Percentiles rank a stretch among this genome's conserved stretches.
Conservation (phyloP, 2,329 filamentous ascomycete genomes). For the Botryosphaeria agaves region DNA sequence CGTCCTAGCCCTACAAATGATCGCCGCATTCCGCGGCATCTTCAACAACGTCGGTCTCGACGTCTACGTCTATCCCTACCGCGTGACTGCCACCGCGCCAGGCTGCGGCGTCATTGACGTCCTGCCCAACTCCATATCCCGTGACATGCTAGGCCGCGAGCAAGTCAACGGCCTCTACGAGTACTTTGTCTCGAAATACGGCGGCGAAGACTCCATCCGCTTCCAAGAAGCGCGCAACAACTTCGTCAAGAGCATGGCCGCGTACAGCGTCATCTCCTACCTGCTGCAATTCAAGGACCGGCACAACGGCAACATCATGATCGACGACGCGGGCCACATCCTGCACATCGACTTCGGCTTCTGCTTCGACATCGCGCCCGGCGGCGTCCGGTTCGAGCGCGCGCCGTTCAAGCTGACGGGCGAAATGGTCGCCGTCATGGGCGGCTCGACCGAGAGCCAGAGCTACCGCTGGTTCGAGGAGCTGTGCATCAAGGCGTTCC, state of each 20-base stretch:
- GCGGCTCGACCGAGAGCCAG: slow-evolving; percentile 62
- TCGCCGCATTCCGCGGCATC: slow-evolving; percentile 90
- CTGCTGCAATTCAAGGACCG: slow-evolving; percentile 97
- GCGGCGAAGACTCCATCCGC: slow-evolving; percentile 81
- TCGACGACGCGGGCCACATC: slow-evolving; percentile 92
- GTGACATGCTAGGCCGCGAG: slow-evolving; percentile 96
- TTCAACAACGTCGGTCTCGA: slow-evolving; percentile 91
- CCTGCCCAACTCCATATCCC: slow-evolving; percentile 89
- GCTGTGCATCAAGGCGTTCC: slow-evolving; percentile 85
- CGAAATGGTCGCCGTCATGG: slow-evolving; percentile 99
- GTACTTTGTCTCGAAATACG: slow-evolving; percentile 95
- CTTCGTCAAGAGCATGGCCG: slow-evolving; percentile 98
- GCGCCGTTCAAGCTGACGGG: slow-evolving; percentile 95
- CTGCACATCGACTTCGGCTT: slow-evolving; percentile 98
- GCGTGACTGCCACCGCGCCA: slow-evolving; percentile 90
- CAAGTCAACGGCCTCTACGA: slow-evolving; percentile 97
- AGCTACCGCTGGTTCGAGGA: slow-evolving; percentile 94
- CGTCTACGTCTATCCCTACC: slow-evolving; percentile 92
- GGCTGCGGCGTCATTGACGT: slow-evolving; percentile 98
- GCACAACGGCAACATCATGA: slow-evolving; percentile 99
- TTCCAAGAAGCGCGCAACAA: slow-evolving; percentile 94
- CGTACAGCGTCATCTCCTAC: slow-evolving; percentile 93
- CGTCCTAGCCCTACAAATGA: slow-evolving; percentile 91
- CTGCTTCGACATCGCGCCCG: slow-evolving; percentile 96
- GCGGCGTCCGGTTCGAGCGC: slow-evolving; percentile 92